phyloP scores from a whole-genome alignment of 805 yeast species.

The Myxozyma udenii region DNA sequence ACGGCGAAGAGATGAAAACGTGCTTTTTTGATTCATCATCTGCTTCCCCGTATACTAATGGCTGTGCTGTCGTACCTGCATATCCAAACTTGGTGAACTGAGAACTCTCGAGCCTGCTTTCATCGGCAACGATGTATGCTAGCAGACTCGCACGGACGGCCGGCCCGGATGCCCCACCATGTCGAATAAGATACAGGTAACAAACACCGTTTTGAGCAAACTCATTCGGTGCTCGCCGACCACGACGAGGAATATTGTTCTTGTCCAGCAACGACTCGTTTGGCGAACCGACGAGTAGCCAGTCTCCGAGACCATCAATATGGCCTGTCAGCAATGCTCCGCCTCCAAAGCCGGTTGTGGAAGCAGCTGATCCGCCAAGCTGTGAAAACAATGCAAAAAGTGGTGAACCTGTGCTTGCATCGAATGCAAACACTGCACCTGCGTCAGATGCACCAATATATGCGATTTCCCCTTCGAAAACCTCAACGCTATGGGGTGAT shows the following conservation, averaged over 20 bases:
- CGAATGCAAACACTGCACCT: conserved; percentile 16
- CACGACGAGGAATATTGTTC: conserved; percentile 30
- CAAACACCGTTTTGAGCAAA: conserved; percentile 41
- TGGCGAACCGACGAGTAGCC: conserved; percentile 24
- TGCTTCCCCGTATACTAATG: background rate
- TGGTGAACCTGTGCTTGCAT: conserved; percentile 9
- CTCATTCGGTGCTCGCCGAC: conserved; percentile 36
- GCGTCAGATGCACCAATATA: conserved; percentile 22
- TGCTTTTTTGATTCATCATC: conserved; percentile 6
- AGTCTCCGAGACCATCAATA: conserved; percentile 21
- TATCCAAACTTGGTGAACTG: conserved; percentile 39
- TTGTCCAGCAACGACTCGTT: conserved; percentile 27
- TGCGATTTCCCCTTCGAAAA: background rate
- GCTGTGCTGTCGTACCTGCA: conserved; percentile 34
- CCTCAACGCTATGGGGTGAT: background rate
- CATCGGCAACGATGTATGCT: conserved; percentile 30
- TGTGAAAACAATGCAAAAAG: conserved; percentile 8
- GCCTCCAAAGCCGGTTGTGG: conserved; percentile 22
- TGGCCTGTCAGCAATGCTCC: conserved; percentile 23
- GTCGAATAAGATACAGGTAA: conserved; percentile 36
- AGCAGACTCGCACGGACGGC: conserved; percentile 27
- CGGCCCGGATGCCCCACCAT: conserved; percentile 7
- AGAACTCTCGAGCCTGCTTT: conserved; percentile 6
- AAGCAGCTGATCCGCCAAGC: conserved; percentile 1
- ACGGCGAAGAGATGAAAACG: conserved; percentile 45